phyloP scores from a whole-genome alignment of 306 rosid genomes.

The Oemleria cerasiformis region DNA sequence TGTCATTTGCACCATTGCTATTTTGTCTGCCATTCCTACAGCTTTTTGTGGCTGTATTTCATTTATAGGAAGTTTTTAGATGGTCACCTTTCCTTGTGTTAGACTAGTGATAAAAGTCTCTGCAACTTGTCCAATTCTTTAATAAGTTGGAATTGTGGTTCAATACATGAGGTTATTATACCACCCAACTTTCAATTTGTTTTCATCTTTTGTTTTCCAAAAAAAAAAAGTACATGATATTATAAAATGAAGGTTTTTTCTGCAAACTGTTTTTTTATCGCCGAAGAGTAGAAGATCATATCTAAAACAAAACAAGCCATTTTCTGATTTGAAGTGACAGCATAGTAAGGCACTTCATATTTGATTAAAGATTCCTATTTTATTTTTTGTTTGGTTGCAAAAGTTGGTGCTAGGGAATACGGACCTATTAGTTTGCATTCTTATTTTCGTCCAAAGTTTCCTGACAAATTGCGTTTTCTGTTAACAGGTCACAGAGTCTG shows the following conservation, averaged over 20 bases:
- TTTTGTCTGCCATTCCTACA: not conserved
- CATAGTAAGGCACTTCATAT: not conserved
- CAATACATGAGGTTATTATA: not conserved
- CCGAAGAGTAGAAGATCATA: not conserved
- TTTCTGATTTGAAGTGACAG: not conserved
- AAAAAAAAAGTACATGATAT: no score
- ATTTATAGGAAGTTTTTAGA: not conserved
- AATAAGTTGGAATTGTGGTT: not conserved
- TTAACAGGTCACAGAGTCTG: constrained; percentile 83
- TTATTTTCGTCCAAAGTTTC: not conserved
- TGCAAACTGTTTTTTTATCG: not conserved
- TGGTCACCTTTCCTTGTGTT: not conserved
- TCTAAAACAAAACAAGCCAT: not conserved
- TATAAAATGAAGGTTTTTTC: not conserved
- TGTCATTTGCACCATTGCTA: no score
- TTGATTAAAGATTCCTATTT: not conserved
- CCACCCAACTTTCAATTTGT: no score
- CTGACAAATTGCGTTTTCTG: constrained; percentile 6
- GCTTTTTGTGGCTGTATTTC: not conserved
- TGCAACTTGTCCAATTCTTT: not conserved
- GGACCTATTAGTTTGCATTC: not conserved
- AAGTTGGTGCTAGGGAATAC: not conserved
- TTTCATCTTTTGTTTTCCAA: no score
- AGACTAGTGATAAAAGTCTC: not conserved
- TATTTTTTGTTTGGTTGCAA: not conserved